Evolutionary conservation across 306 rosid genomes (phyloP).

Genomic region (Cercis canadensis): DNA sequence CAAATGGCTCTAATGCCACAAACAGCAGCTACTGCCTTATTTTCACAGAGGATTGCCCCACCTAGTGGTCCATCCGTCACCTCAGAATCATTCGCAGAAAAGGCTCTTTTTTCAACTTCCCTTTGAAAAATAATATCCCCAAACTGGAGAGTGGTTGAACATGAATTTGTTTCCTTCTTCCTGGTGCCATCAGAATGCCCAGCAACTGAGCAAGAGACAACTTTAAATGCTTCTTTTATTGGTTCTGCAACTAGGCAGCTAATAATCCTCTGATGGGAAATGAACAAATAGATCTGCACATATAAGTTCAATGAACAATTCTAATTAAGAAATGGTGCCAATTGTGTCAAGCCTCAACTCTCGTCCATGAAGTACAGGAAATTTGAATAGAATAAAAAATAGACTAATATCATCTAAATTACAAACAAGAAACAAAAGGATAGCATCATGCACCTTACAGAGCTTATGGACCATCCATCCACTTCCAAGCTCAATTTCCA

Average conservation of each 20-base stretch:
- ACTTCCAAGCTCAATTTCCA: conserved; percentile 80
- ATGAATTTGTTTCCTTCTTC: conserved; percentile 39
- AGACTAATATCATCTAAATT: not conserved
- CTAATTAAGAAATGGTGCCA: not conserved
- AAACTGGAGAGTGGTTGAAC: conserved; percentile 56
- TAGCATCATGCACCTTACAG: conserved; percentile 60
- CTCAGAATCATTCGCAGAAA: conserved; percentile 38
- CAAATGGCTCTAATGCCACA: conserved; percentile 89
- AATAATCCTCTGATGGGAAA: conserved; percentile 59
- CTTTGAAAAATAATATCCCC: conserved; percentile 75
- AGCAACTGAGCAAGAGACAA: conserved; percentile 49
- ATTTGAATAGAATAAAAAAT: conserved; percentile 8
- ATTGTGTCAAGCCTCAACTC: not conserved
- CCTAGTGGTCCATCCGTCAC: conserved; percentile 38
- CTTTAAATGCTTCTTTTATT: conserved; percentile 69
- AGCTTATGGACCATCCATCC: conserved; percentile 69
- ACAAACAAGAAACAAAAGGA: conserved; percentile 4
- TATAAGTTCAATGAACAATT: not conserved
- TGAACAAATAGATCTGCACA: conserved; percentile 71
- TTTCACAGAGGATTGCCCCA: conserved; percentile 66
- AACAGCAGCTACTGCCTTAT: conserved; percentile 58
- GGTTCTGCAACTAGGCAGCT: conserved; percentile 79
- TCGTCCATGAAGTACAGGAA: not conserved
- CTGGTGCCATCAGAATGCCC: conserved; percentile 24
- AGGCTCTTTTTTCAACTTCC: conserved; percentile 55